Conservation (phyloP, 805 yeast species). For the Nakazawaea peltata region DNA sequence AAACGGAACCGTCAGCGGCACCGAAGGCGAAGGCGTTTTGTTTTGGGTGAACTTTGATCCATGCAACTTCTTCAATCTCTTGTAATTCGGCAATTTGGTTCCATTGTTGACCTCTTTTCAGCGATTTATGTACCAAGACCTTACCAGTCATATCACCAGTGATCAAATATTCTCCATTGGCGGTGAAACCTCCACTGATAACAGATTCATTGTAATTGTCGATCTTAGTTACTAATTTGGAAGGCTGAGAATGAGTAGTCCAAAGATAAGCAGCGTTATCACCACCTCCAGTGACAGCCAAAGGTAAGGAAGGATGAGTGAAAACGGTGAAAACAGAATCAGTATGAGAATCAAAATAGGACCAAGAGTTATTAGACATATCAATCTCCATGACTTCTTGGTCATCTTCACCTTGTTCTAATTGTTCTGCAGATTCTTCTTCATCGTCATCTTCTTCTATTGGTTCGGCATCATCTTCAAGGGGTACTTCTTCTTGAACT, state of each 20-base stretch:
- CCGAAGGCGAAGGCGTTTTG: constrained; percentile 83
- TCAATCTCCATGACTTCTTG: constrained; percentile 58
- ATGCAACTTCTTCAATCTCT: constrained; percentile 85
- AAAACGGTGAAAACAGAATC: constrained; percentile 84
- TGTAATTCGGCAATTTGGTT: constrained; percentile 57
- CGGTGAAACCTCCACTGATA: constrained; percentile 73
- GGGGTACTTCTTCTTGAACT: constrained; percentile 28
- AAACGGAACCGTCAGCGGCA: constrained; percentile 85
- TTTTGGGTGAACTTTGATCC: constrained; percentile 76
- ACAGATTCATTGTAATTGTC: constrained; percentile 85
- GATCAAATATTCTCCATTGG: constrained; percentile 71
- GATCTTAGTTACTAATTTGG: constrained; percentile 69
- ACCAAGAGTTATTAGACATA: constrained; percentile 80
- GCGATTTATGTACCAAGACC: constrained; percentile 61
- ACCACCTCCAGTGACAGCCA: constrained; percentile 92
- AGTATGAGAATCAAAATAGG: constrained; percentile 82
- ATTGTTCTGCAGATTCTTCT: constrained; percentile 26
- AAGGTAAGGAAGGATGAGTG: constrained; percentile 76
- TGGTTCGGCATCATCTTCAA: constrained; percentile 20
- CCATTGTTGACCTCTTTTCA: constrained; percentile 83
- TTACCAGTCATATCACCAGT: constrained; percentile 96
- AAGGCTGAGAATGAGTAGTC: constrained; percentile 86
- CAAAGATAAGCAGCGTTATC: constrained; percentile 85
- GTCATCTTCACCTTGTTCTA: constrained; percentile 35
- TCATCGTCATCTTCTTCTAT: constrained; percentile 31